A percentile compares a stretch with the other conserved stretches of the same genome.
These are phyloP conservation scores for Torulaspora microellipsoides DNA, from an alignment of 805 yeast genomes.

Conservation along the genomic window DNA sequence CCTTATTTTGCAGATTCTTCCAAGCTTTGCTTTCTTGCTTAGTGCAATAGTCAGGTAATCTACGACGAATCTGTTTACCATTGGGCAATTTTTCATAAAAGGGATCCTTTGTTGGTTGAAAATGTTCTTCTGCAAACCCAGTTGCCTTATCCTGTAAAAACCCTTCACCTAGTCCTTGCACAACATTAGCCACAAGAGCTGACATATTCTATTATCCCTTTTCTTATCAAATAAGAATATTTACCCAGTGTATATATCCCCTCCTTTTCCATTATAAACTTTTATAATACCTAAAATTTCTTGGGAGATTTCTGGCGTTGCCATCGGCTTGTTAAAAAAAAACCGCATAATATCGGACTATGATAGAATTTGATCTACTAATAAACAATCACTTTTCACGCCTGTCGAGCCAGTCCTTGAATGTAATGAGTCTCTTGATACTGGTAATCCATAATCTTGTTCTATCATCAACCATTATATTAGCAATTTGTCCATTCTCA, in stretches of 20 bases:
- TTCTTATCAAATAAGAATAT: too few species aligned
- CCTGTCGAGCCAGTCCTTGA: constrained; percentile 22
- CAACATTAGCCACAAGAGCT: constrained; percentile 11
- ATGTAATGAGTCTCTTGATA: constrained; percentile 67
- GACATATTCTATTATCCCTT: constrained; percentile 5
- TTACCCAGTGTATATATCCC: too few species aligned
- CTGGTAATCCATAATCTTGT: constrained; percentile 76
- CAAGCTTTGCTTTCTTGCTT: constrained; percentile 61
- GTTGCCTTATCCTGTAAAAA: constrained; percentile 20
- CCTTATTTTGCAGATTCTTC: constrained; percentile 68
- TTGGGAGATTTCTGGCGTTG: not conserved
- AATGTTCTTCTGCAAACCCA: constrained; percentile 27
- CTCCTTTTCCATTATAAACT: too few species aligned
- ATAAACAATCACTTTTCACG: constrained; percentile 1
- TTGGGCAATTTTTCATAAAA: constrained; percentile 45
- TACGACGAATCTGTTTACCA: constrained; percentile 53
- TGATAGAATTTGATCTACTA: too few species aligned
- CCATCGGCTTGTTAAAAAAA: not conserved
- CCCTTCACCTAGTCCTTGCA: constrained; percentile 15
- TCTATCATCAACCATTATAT: constrained; percentile 72
- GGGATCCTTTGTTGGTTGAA: constrained; percentile 49
- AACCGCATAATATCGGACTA: not conserved
- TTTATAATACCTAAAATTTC: not conserved
- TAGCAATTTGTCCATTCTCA: constrained; percentile 44
- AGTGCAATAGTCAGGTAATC: constrained; percentile 54